These are phyloP conservation scores for Hypoxylon fuscum DNA, from an alignment of 495 filamentous ascomycete species.

Conservation along the genomic window DNA sequence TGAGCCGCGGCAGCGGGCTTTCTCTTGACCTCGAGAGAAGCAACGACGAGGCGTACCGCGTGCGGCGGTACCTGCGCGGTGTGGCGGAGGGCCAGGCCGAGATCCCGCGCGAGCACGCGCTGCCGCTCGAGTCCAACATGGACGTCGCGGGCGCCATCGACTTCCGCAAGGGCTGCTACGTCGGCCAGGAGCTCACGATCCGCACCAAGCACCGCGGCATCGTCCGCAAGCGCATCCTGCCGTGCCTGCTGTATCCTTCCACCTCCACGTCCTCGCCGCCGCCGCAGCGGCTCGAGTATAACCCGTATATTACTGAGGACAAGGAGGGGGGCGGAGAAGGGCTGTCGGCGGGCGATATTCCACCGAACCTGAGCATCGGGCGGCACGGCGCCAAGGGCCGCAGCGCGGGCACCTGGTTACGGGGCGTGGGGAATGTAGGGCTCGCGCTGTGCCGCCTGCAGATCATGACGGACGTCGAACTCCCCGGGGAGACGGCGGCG, in stretches of 20 bases:
- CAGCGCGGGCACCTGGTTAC: constrained; percentile 79
- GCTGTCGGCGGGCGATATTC: constrained; percentile 37
- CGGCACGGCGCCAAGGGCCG: constrained; percentile 63
- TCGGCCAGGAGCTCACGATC: constrained; percentile 95
- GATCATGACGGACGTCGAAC: constrained; percentile 79
- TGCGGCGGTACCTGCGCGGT: constrained; percentile 79
- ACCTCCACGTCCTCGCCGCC: constrained; percentile 45
- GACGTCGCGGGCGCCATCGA: constrained; percentile 85
- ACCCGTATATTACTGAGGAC: constrained; percentile 17
- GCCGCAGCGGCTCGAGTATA: constrained; percentile 56
- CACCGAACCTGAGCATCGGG: constrained; percentile 52
- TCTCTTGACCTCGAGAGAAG: constrained; percentile 39
- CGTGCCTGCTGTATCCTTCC: constrained; percentile 73
- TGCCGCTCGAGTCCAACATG: constrained; percentile 86
- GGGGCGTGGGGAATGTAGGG: constrained; percentile 82
- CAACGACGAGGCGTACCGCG: constrained; percentile 61
- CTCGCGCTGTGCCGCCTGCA: constrained; percentile 89
- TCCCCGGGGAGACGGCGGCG: constrained; percentile 69
- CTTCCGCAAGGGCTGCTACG: constrained; percentile 95
- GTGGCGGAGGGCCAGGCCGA: constrained; percentile 86
- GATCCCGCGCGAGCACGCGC: constrained; percentile 70
- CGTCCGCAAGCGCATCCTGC: constrained; percentile 89
- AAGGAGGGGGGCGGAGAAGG: too few species aligned
- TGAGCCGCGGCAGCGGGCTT: constrained; percentile 51
- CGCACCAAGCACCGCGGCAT: constrained; percentile 93